These are phyloP conservation scores for Aspergillus sp. DNA, from an alignment of 2,329 filamentous ascomycete species.

Conservation along the genomic window DNA sequence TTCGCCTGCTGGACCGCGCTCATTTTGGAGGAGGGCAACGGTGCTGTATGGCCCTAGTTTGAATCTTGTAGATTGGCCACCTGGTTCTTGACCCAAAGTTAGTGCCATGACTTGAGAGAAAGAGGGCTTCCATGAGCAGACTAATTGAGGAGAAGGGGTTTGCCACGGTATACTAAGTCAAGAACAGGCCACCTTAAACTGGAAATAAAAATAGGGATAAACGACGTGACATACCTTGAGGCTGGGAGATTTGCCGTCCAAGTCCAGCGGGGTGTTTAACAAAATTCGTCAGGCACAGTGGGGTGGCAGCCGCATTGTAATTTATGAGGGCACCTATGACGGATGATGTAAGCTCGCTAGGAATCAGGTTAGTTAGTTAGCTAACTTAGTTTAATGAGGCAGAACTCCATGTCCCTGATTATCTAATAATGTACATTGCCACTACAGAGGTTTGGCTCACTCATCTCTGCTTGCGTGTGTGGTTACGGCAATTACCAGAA, in stretches of 20 bases:
- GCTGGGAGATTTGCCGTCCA: constrained; percentile 24
- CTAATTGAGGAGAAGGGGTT: neutral
- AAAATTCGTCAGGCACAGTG: constrained; percentile 40
- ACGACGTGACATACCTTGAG: constrained; percentile 21
- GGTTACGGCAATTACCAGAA: neutral
- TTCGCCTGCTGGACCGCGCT: constrained; percentile 72
- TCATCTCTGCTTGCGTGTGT: neutral
- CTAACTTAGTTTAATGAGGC: neutral
- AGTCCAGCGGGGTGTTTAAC: constrained; percentile 31
- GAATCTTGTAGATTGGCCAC: constrained; percentile 20
- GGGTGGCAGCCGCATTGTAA: constrained; percentile 24
- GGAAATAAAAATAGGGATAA: neutral
- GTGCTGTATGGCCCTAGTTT: constrained; percentile 23
- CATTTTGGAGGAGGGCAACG: constrained; percentile 62
- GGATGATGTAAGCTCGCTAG: constrained; percentile 32
- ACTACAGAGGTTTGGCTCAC: neutral
- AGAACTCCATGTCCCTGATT: neutral
- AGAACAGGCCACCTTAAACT: neutral
- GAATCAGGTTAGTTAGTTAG: neutral
- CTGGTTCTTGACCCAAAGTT: constrained; percentile 17
- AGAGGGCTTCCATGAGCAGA: neutral
- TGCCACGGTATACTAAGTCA: neutral
- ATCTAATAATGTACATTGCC: neutral
- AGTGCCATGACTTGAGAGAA: neutral
- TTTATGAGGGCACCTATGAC: constrained; percentile 20